Conservation (phyloP, 108 stramenopile genomes). For the Asterionellopsis glacialis region DNA sequence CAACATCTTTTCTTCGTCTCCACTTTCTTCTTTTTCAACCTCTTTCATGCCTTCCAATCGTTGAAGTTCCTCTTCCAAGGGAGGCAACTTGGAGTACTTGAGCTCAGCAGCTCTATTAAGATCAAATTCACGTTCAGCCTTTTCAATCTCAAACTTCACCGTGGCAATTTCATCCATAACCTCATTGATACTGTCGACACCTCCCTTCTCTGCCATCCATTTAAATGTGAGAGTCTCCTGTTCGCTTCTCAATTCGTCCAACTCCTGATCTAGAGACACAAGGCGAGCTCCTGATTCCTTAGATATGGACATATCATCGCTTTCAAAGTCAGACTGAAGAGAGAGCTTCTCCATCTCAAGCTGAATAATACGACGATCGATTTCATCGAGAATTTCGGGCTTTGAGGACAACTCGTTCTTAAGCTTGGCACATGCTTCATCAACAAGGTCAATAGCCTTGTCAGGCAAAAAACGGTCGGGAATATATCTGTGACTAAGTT, state of each 20-base stretch:
- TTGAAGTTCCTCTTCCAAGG: constrained; percentile 67
- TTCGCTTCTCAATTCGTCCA: constrained; percentile 59
- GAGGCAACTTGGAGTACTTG: constrained; percentile 86
- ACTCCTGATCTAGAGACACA: constrained; percentile 57
- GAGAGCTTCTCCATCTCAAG: constrained; percentile 94
- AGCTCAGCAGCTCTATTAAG: constrained; percentile 92
- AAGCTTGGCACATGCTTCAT: constrained; percentile 94
- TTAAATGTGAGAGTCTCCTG: constrained; percentile 66
- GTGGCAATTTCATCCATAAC: constrained; percentile 89
- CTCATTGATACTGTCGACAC: constrained; percentile 60
- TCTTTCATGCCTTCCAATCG: constrained; percentile 40
- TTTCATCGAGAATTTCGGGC: constrained; percentile 82
- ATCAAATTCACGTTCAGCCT: constrained; percentile 92
- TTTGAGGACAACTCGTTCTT: constrained; percentile 87
- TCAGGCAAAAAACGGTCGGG: constrained; percentile 89
- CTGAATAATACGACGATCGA: constrained; percentile 92
- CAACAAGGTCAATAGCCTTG: constrained; percentile 96
- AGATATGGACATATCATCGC: constrained; percentile 8
- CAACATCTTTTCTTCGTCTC: constrained; percentile 50
- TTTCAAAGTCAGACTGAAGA: constrained; percentile 73
- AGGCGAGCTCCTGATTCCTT: constrained; percentile 41
- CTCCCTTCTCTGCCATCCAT: constrained; percentile 88
- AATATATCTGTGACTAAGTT: constrained; percentile 94
- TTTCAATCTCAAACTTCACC: constrained; percentile 83
- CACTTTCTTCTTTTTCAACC: constrained; percentile 7